Base-by-base conservation (phyloP, 2,329 filamentous ascomycete genomes). In the Penicillium sp. region DNA sequence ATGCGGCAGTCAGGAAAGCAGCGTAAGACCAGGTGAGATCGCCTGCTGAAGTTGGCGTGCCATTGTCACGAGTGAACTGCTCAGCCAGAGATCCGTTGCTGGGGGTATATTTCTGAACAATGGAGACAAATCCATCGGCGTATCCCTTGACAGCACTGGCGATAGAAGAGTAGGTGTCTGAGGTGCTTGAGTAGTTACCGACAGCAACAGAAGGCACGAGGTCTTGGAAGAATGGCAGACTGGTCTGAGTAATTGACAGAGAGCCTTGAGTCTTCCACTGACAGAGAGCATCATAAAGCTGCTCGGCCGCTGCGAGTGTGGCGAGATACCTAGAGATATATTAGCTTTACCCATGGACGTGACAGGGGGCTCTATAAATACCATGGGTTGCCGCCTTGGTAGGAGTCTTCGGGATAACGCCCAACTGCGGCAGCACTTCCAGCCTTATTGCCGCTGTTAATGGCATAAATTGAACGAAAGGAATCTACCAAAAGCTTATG, bases 401-500 rank as follows among this genome's bases (percentile, higher is more conserved):
- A 94, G 15, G 82, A 79, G 69, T 95, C 91, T 75, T 91, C 89
- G 0, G 87, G 78, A 72, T 92, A 92, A 62, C 90, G 82, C 49
- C 90, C 89, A 6, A 90, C 80, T 7, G 86, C 84, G 10, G 87
- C 82, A 8, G 89, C 89, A 17, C 78, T 76, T 22, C 89, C 88
- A 35, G 83, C 76, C 2, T 84, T 69, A 55, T 89, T 86, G 5
- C 87, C 89, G 4, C 79, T 81, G 79, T 95, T 95, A 78, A 95
- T 83, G 9, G 76, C 72, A 72, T 92, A 94, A 59, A 90, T 82
- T 1, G 82, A 78, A 42, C 91, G 88, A 83, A 95, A 93, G 0
- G 89, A 87, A 76, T 94, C 90, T 0, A 89, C 88, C 12, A 91
- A 85, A 5, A 83, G 84, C 78, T 93, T 93, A 78, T 91, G 90